Evolutionary conservation across 2,329 filamentous ascomycete species (phyloP), one percentile per base, ranked within the genome.

Genomic region (Periconia sp.): DNA sequence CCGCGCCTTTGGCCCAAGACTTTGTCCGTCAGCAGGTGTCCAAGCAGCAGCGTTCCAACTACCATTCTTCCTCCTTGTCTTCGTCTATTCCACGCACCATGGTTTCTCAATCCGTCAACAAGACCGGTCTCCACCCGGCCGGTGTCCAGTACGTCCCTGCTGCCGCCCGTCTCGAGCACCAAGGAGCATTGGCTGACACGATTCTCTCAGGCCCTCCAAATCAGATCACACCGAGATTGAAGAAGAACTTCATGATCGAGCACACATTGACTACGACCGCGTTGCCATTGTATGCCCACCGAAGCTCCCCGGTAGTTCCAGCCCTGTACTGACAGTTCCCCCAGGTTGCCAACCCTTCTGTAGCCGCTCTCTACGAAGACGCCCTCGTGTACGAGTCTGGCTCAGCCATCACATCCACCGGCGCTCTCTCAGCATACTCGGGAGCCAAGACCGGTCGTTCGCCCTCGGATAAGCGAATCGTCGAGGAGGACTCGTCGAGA

Each of bases 181-280:
- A 57, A 12, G 47, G 46, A 36, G 33, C 53, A 30, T 52, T 29
- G 17, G 43, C 62, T 66, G 52, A 66, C 52, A 32, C 36, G 19
- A 6, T 21, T 16, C 26, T 36, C 33, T 19, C 66, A 95, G 90
- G 75, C 89, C 92, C 54, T 43, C 45, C 6, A 80, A 85, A 68
- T 81, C 81, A 66, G 88, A 95, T 71, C 92, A 96, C 83, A 97
- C 94, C 32, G 94, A 97, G 73, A 85, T 99, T 56, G 91, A 99
- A 78, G 91, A 97, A 78, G 90, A 96, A 73, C 88, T 99, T 50
- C 92, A 97, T 75, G 90, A 96, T 76, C 91, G 87, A 69, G 94
- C 94, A 59, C 92, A 99, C 82, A 99, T 99, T 69, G 94, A 99
- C 82, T 99, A 97, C 73, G 89, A 97, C 76, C 88, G 91, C 69